Percentiles rank a stretch among this genome's conserved stretches.
Evolutionary conservation across 2,329 filamentous ascomycete species (phyloP).

Genomic region (Colletotrichum coccodes): DNA sequence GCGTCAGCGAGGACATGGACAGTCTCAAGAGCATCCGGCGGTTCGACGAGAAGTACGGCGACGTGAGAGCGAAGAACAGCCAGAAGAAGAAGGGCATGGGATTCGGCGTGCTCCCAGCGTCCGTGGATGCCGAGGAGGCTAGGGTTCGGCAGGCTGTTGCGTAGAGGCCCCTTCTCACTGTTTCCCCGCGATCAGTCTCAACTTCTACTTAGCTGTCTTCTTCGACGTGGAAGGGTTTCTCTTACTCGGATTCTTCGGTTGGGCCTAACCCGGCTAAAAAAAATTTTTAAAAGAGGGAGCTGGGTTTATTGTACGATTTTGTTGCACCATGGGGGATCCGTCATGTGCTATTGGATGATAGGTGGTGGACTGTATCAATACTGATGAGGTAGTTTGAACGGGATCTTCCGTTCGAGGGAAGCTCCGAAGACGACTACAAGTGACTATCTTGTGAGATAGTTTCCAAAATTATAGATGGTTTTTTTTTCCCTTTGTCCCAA

Average conservation of each 20-base stretch:
- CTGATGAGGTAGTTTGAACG: neutral
- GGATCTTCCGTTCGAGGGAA: no score
- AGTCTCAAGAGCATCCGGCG: constrained; percentile 87
- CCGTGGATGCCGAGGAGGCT: constrained; percentile 54
- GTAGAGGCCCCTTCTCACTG: neutral
- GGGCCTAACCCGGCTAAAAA: neutral
- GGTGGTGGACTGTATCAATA: neutral
- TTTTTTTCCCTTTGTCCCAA: neutral
- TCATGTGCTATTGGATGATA: neutral
- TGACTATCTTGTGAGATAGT: neutral
- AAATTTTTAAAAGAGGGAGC: neutral
- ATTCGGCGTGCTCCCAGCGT: constrained; percentile 60
- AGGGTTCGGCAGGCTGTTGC: constrained; percentile 47
- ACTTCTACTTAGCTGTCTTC: neutral
- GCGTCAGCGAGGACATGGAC: constrained; percentile 93
- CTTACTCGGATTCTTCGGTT: neutral
- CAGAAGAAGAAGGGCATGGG: constrained; percentile 67
- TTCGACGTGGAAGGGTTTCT: no score
- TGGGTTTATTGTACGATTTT: neutral
- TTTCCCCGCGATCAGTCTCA: neutral
- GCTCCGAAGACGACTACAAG: neutral
- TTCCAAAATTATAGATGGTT: neutral
- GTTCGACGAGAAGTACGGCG: constrained; percentile 96
- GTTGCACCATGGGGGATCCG: neutral
- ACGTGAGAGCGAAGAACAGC: constrained; percentile 65